phyloP scores from a whole-genome alignment of 2,329 filamentous ascomycete species.

The Claviceps sorghi region DNA sequence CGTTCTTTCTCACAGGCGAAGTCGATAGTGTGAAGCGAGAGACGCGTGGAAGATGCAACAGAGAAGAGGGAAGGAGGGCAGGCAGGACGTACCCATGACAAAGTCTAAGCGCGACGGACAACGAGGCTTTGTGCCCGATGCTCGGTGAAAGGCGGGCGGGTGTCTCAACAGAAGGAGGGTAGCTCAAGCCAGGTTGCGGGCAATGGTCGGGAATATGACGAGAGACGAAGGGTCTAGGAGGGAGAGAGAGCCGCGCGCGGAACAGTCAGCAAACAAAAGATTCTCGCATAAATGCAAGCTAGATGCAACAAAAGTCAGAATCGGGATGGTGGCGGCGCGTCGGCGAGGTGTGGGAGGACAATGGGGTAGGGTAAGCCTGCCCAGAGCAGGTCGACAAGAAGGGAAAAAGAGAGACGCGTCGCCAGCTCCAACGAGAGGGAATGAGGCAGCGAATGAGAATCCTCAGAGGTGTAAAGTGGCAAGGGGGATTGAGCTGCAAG shows the following conservation, averaged over 20 bases:
- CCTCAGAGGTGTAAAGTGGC: not conserved
- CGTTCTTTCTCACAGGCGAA: not conserved
- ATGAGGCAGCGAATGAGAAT: not conserved
- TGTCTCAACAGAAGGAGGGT: slow-evolving; percentile 15
- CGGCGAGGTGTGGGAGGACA: slow-evolving; percentile 9
- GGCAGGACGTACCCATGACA: slow-evolving; percentile 11
- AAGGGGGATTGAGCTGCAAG: slow-evolving; percentile 6
- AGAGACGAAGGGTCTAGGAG: slow-evolving; percentile 8
- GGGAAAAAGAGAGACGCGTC: slow-evolving; percentile 8
- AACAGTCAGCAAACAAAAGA: slow-evolving; percentile 16
- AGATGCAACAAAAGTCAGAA: slow-evolving; percentile 16
- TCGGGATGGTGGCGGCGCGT: slow-evolving; percentile 10
- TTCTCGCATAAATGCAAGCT: slow-evolving; percentile 20
- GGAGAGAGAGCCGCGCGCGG: slow-evolving; percentile 16
- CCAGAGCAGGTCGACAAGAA: slow-evolving; percentile 5
- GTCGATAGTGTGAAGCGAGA: not conserved
- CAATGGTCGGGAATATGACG: slow-evolving; percentile 12
- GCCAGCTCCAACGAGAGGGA: slow-evolving; percentile 7
- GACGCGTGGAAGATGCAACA: slow-evolving; percentile 2
- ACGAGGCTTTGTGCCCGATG: slow-evolving; percentile 10
- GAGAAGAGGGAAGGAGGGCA: slow-evolving; percentile 5
- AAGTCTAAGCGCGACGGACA: slow-evolving; percentile 10
- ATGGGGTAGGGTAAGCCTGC: slow-evolving; percentile 6
- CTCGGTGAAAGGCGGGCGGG: slow-evolving; percentile 9
- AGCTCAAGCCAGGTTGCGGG: slow-evolving; percentile 10